phyloP scores from a whole-genome alignment of 352 stramenopile genomes.

The Bremia lactucae region DNA sequence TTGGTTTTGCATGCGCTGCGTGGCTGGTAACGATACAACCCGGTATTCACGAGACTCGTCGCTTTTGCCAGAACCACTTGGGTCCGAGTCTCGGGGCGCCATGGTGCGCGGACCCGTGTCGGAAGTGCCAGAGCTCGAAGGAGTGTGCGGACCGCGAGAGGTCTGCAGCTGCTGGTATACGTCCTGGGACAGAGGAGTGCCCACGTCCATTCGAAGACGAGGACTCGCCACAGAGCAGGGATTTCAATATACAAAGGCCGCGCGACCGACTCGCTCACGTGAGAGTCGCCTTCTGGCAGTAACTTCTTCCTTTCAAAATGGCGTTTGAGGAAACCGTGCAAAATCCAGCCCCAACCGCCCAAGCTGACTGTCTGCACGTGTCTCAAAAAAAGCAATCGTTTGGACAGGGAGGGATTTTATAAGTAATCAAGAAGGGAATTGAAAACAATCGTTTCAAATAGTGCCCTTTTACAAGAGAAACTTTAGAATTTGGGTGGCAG shows the following conservation, averaged over 20 bases:
- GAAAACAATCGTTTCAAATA: too few relatives aligned
- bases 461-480: too few relatives aligned
- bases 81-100: slow-evolving; percentile 6
- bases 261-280: neutral
- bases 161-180: slow-evolving; percentile 29
- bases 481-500: too few relatives aligned
- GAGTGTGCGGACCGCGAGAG: slow-evolving; percentile 12
- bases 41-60: slow-evolving; percentile 36
- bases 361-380: neutral
- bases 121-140: slow-evolving; percentile 1
- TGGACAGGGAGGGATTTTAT: neutral
- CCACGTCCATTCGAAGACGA: slow-evolving; percentile 17
- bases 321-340: slow-evolving; percentile 1
- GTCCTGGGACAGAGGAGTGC: slow-evolving; percentile 11
- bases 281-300: neutral
- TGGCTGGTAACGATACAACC: slow-evolving; percentile 37
- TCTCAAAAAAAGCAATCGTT: neutral
- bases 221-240: neutral
- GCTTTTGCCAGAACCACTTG: slow-evolving; percentile 5
- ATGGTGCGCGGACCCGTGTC: slow-evolving; percentile 9
- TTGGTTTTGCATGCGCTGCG: slow-evolving; percentile 10
- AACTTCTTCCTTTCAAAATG: slow-evolving; percentile 1
- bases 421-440: too few relatives aligned
- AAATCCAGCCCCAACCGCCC: slow-evolving; percentile 2
- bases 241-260: neutral